Percentiles rank a stretch among this genome's conserved stretches.
Evolutionary conservation across 495 filamentous ascomycete species (phyloP).

Genomic region (Immersiella caudata): DNA sequence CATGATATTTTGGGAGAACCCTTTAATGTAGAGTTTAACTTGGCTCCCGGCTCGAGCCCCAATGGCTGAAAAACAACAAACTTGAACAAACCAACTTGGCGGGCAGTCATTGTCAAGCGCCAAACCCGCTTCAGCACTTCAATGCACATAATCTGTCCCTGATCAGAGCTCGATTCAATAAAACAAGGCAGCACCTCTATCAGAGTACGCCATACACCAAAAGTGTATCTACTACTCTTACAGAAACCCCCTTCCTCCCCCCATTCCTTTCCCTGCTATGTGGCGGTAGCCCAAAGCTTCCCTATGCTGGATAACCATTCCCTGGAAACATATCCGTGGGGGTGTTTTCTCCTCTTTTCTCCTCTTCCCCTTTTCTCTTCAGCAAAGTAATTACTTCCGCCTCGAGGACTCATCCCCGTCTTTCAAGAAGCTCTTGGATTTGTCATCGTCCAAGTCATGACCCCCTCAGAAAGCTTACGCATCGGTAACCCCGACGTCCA

Average conservation of each 20-base stretch:
- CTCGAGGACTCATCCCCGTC: neutral
- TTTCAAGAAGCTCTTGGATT: too few species aligned
- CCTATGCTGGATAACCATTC: neutral
- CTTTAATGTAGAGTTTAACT: too few species aligned
- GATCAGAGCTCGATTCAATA: neutral
- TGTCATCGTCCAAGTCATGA: neutral
- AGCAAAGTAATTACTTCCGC: neutral
- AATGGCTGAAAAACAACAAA: too few species aligned
- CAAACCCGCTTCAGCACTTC: too few species aligned
- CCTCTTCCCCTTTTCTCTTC: neutral
- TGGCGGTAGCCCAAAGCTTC: neutral
- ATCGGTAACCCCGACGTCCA: constrained; percentile 18
- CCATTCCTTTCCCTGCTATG: neutral
- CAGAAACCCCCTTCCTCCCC: neutral
- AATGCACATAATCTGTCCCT: too few species aligned
- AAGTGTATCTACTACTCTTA: neutral
- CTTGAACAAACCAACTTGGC: too few species aligned
- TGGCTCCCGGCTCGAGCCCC: too few species aligned
- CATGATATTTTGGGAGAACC: too few species aligned
- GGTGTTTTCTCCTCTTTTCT: neutral
- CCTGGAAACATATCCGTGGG: neutral
- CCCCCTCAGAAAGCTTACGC: neutral
- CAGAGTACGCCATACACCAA: neutral
- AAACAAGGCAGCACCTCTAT: neutral
- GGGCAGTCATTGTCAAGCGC: too few species aligned